Conservation (phyloP, 305 asterid species). For the Solanum hybrid region DNA sequence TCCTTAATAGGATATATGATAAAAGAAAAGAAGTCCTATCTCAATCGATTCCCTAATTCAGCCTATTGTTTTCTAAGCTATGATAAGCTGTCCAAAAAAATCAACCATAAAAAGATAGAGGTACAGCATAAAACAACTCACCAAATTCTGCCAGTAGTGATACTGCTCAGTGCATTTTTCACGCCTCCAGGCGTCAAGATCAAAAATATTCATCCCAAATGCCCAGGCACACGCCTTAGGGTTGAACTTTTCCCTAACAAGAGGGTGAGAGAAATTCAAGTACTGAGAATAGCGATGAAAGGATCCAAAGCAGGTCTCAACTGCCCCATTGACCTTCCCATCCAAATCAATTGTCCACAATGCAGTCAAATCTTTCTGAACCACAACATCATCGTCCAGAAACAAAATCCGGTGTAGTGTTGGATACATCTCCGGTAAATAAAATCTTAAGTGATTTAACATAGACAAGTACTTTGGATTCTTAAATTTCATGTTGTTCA, state of each 20-base stretch:
- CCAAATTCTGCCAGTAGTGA: constrained; percentile 67
- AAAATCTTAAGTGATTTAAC: constrained; percentile 61
- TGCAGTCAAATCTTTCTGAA: constrained; percentile 65
- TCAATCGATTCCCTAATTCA: background rate
- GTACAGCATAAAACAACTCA: constrained; percentile 9
- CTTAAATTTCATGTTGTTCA: constrained; percentile 42
- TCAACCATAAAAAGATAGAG: background rate
- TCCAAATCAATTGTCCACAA: constrained; percentile 60
- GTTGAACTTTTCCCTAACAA: constrained; percentile 46
- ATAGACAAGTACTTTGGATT: constrained; percentile 58
- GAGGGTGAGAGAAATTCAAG: constrained; percentile 58
- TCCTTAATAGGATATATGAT: background rate
- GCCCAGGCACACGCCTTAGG: constrained; percentile 80
- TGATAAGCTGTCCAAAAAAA: background rate
- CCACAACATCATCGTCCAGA: constrained; percentile 69
- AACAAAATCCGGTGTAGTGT: constrained; percentile 47
- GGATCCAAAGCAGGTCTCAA: constrained; percentile 66
- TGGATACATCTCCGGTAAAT: constrained; percentile 70
- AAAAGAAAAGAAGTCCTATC: background rate
- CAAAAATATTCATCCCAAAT: constrained; percentile 65
- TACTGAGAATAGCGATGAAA: constrained; percentile 52
- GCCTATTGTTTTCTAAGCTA: background rate
- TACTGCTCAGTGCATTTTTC: constrained; percentile 52
- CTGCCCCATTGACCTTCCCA: constrained; percentile 70
- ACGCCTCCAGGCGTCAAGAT: constrained; percentile 65